Evolutionary conservation across 306 rosid genomes (phyloP).

Genomic region (Glycine tomentella): DNA sequence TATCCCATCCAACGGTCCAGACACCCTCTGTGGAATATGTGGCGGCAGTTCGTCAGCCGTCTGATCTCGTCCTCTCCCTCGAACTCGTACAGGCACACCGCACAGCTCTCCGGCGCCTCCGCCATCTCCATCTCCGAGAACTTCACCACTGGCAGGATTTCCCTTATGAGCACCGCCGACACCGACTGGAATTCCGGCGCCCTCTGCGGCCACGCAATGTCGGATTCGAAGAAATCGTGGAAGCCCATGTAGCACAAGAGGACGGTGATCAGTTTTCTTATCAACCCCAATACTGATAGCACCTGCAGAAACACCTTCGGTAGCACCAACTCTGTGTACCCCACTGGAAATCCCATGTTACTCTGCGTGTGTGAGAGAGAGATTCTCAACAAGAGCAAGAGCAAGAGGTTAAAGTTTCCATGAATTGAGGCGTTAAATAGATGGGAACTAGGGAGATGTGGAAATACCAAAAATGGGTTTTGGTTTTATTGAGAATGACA

Average conservation of each 20-base stretch:
- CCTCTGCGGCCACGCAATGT: slow-evolving; percentile 55
- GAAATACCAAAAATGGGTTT: slow-evolving; percentile 53
- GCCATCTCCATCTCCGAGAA: slow-evolving; percentile 56
- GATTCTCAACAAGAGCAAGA: too few relatives aligned
- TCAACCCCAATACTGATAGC: slow-evolving; percentile 61
- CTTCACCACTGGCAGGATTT: slow-evolving; percentile 67
- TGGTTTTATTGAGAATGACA: slow-evolving; percentile 37
- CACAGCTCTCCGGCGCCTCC: slow-evolving; percentile 72
- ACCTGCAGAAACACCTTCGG: slow-evolving; percentile 71
- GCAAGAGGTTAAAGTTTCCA: too few relatives aligned
- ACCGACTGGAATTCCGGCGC: slow-evolving; percentile 58
- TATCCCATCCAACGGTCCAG: slow-evolving; percentile 95
- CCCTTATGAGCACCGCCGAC: slow-evolving; percentile 61
- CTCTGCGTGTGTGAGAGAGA: too few relatives aligned
- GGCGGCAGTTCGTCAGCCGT: slow-evolving; percentile 74
- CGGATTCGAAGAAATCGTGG: slow-evolving; percentile 51
- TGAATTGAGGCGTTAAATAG: slow-evolving; percentile 36
- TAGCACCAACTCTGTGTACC: slow-evolving; percentile 66
- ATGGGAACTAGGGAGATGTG: neutral
- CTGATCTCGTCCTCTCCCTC: slow-evolving; percentile 80
- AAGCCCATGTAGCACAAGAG: slow-evolving; percentile 59
- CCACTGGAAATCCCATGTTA: slow-evolving; percentile 73
- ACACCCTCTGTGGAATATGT: slow-evolving; percentile 78
- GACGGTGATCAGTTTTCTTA: slow-evolving; percentile 58
- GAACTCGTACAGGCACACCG: slow-evolving; percentile 82